Percentiles rank a stretch among this genome's conserved stretches.
Conservation (phyloP, 805 yeast species). For the Pichia kluyveri region DNA sequence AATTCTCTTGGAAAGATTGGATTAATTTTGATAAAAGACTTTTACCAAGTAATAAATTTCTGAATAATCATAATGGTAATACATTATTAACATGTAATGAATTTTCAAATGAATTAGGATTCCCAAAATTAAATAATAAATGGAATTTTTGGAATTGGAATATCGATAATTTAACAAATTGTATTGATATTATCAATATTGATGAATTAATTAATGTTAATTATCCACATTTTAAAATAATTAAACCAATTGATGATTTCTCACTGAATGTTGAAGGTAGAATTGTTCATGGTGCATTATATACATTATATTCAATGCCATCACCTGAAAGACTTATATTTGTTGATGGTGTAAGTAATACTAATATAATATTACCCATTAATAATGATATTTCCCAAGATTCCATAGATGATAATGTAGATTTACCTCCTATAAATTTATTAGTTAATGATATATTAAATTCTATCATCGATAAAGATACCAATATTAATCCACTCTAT, state of each 20-base stretch:
- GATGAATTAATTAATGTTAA: conserved; percentile 7
- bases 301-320: conserved; percentile 22
- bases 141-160: background rate
- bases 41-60: conserved; percentile 13
- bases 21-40: conserved; percentile 19
- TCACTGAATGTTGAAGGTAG: conserved; percentile 23
- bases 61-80: background rate
- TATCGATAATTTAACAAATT: background rate
- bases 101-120: conserved; percentile 13
- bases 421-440: too few relatives aligned
- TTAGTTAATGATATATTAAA: too few relatives aligned
- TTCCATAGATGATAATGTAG: too few relatives aligned
- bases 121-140: background rate
- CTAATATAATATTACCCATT: conserved; percentile 3
- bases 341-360: conserved; percentile 7
- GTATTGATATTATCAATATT: conserved; percentile 10
- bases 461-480: too few relatives aligned
- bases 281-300: conserved; percentile 26
- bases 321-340: conserved; percentile 22
- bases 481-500: background rate
- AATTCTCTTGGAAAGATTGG: conserved; percentile 25
- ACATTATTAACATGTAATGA: conserved; percentile 12
- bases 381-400: background rate
- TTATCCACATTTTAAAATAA: conserved; percentile 20
- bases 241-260: conserved; percentile 13